Percentiles rank a stretch among this genome's conserved stretches.
These are phyloP conservation scores for Talaromyces wortmannii DNA, from an alignment of 495 filamentous ascomycete genomes.

Conservation along the genomic window DNA sequence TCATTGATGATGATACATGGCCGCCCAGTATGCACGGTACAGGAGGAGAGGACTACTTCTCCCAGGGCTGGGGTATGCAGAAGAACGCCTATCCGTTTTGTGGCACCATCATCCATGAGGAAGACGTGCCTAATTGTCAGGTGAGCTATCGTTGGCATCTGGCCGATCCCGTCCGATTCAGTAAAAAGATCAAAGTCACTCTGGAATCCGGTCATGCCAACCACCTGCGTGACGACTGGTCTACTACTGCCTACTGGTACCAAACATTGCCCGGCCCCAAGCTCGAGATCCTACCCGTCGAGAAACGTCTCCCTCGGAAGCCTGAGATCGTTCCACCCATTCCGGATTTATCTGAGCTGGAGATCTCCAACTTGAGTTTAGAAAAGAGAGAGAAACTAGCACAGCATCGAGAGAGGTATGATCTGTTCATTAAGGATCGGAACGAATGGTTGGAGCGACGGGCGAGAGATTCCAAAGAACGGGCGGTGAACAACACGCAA, in stretches of 20 bases:
- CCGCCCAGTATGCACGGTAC: slow-evolving; percentile 17
- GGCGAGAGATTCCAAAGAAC: slow-evolving; percentile 7
- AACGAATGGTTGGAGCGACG: slow-evolving; percentile 9
- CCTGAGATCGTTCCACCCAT: background rate
- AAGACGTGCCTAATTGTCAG: slow-evolving; percentile 14
- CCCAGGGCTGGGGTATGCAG: slow-evolving; percentile 4
- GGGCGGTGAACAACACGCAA: slow-evolving; percentile 7
- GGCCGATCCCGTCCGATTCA: background rate
- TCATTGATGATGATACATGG: slow-evolving; percentile 20
- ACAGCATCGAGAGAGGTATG: slow-evolving; percentile 1
- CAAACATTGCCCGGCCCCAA: slow-evolving; percentile 15
- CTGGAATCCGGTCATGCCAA: slow-evolving; percentile 3
- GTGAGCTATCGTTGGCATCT: slow-evolving; percentile 17
- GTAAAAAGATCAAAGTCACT: slow-evolving; percentile 3
- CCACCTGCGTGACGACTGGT: slow-evolving; percentile 3
- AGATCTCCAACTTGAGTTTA: background rate
- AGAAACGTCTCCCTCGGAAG: background rate
- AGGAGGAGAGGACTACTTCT: slow-evolving; percentile 6
- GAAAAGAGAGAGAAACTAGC: background rate
- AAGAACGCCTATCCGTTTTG: slow-evolving; percentile 17
- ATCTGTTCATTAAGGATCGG: slow-evolving; percentile 10
- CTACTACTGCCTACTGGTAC: slow-evolving; percentile 6
- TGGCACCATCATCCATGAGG: slow-evolving; percentile 16
- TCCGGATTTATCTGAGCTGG: background rate
- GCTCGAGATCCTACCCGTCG: slow-evolving; percentile 13